These are phyloP conservation scores for Echinochloa phyllopogon DNA, from an alignment of 176 grass and related monocot species.

Conservation along the genomic window DNA sequence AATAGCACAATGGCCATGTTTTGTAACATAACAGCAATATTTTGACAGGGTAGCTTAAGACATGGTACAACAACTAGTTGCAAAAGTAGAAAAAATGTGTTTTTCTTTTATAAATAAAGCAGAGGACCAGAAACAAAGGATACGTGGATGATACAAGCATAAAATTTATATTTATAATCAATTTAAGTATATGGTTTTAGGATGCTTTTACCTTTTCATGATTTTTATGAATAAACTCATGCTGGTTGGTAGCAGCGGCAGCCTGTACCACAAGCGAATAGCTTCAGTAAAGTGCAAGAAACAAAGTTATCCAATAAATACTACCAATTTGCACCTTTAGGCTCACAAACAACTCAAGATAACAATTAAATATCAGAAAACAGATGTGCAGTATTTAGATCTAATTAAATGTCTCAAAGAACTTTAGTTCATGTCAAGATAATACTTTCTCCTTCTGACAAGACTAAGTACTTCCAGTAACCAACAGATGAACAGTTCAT, in stretches of 20 bases:
- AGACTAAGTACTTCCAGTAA: conserved; percentile 2
- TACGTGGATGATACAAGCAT: background rate
- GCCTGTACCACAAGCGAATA: conserved; percentile 52
- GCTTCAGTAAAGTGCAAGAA: conserved; percentile 13
- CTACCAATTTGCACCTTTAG: conserved; percentile 15
- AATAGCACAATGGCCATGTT: background rate
- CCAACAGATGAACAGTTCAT: background rate
- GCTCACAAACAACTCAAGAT: conserved; percentile 26
- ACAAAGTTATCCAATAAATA: conserved; percentile 4
- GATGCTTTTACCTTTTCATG: conserved; percentile 66
- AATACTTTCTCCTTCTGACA: background rate
- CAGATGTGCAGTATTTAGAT: background rate
- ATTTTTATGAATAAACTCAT: conserved; percentile 76
- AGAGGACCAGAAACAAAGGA: background rate
- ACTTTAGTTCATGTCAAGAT: conserved; percentile 11
- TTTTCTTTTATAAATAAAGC: background rate
- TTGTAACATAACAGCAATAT: conserved; percentile 4
- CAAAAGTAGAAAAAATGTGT: background rate
- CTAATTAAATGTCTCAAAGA: background rate
- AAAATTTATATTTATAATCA: background rate
- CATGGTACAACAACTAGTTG: background rate
- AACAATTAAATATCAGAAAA: conserved; percentile 20
- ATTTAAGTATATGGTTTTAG: background rate
- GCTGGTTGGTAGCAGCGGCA: conserved; percentile 37
- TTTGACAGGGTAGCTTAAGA: background rate